Evolutionary conservation across 1,284 basidiomycete species (phyloP), one percentile per base, ranked within the genome.

Genomic region (Irpex sp.): DNA sequence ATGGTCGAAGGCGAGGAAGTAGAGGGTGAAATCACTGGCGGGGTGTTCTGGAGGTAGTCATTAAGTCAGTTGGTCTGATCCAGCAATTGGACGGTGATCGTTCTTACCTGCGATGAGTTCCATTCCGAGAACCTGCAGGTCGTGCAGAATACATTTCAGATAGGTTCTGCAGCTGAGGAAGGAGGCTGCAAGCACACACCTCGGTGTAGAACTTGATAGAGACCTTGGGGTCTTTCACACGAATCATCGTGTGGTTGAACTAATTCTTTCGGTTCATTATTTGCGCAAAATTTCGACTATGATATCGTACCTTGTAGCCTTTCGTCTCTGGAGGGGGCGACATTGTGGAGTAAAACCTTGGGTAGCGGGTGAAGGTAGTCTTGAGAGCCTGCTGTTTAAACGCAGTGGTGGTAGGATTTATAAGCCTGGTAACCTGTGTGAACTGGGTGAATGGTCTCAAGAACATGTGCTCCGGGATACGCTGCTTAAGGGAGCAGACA

Each of bases 231-330:
- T 97, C 94, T 79, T 91, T 94, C 73, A 96, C 82, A 67, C 95
- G 86, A 70, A 95, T 75, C 92, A 94, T 94, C 36, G 91, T 93
- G 77, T 96, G 93, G 73, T 94, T 93, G 77, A 93, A 91, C 88
- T 92, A 62, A 3, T 5, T 14, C 19, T 51, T 18, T 14, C 48
- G 0, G 14, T 18, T 16, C 42, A 18, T 16, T 14, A 45, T 45
- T 14, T 51, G 21, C 18, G 21, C 18, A 51, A 18, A 23, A 51
- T 2, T 4, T 23, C 7, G 48, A 2, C 16, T 18, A 4, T 51
- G 19, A 10, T 23, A 51, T 0, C 42, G 1, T 51, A 51, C 48
- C 48, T 23, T 51, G 48, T 19, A 51, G 21, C 48, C 48, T 51
- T 51, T 16, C 14, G 48, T 51, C 18, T 51, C 48, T 6, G 48